These are phyloP conservation scores for Suillus variegatus DNA, from an alignment of 768 basidiomycete species.

Conservation along the genomic window DNA sequence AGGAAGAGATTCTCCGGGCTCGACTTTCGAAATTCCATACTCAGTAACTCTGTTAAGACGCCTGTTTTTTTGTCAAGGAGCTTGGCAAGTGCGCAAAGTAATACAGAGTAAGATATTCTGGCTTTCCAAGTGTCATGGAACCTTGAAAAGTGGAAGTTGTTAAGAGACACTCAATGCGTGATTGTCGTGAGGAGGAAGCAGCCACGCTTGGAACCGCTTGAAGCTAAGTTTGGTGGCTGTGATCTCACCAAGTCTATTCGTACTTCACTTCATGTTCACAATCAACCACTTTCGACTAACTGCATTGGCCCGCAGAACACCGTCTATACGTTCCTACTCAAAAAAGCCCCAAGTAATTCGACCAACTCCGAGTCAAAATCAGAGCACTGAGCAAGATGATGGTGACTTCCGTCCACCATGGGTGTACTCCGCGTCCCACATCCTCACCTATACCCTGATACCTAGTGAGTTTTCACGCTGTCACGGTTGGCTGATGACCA, in stretches of 20 bases:
- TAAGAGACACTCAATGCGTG: background rate
- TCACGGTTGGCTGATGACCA: background rate
- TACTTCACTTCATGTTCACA: slow-evolving; percentile 2
- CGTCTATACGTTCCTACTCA: background rate
- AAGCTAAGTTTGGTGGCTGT: background rate
- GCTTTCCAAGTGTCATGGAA: background rate
- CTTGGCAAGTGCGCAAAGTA: background rate
- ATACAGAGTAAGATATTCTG: background rate
- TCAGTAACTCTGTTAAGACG: background rate
- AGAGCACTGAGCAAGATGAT: slow-evolving; percentile 17
- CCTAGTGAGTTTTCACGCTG: slow-evolving; percentile 43
- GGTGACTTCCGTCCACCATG: slow-evolving; percentile 60
- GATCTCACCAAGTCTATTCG: background rate
- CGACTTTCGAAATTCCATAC: slow-evolving; percentile 15
- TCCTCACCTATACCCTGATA: slow-evolving; percentile 56
- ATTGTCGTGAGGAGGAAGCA: background rate
- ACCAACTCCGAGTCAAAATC: background rate
- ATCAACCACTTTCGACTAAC: slow-evolving; percentile 2
- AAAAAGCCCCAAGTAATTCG: background rate
- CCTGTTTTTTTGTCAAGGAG: background rate
- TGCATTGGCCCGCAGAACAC: slow-evolving; percentile 4
- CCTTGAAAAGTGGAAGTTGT: background rate
- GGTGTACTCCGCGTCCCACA: slow-evolving; percentile 54
- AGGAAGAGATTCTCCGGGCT: slow-evolving; percentile 30
- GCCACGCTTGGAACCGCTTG: too few relatives aligned